phyloP scores from a whole-genome alignment of 495 filamentous ascomycete species.

The Aspergillus ostianus region DNA sequence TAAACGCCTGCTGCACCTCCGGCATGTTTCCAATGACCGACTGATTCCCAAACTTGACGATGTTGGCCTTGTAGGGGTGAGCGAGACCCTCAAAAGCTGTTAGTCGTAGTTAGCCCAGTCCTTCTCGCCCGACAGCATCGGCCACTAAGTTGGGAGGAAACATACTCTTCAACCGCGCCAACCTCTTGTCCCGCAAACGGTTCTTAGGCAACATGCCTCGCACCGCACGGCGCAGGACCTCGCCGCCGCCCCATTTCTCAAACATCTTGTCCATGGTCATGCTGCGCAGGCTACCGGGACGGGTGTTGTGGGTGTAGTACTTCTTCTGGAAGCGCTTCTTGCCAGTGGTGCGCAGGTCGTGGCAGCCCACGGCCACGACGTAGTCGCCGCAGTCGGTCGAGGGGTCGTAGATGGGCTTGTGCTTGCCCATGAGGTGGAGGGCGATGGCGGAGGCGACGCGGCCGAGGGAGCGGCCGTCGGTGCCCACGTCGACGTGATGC shows the following conservation, averaged over 20 bases:
- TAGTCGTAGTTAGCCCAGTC: slow-evolving; percentile 3
- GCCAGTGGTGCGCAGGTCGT: slow-evolving; percentile 81
- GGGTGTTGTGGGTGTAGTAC: slow-evolving; percentile 91
- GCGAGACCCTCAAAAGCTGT: slow-evolving; percentile 83
- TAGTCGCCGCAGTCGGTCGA: slow-evolving; percentile 98
- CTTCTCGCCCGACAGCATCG: too few relatives aligned
- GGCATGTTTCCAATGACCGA: slow-evolving; percentile 39
- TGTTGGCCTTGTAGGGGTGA: slow-evolving; percentile 89
- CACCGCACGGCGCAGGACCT: slow-evolving; percentile 89
- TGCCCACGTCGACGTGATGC: slow-evolving; percentile 81
- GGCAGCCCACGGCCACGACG: slow-evolving; percentile 88
- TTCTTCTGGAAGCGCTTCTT: slow-evolving; percentile 90
- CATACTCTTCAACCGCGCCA: slow-evolving; percentile 88
- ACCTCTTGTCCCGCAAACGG: slow-evolving; percentile 74
- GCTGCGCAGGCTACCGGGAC: slow-evolving; percentile 79
- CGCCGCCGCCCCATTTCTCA: slow-evolving; percentile 88
- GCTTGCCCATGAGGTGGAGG: slow-evolving; percentile 92
- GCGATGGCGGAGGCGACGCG: slow-evolving; percentile 91
- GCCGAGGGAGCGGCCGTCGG: slow-evolving; percentile 59
- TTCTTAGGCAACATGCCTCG: slow-evolving; percentile 99
- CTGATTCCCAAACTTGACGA: slow-evolving; percentile 66
- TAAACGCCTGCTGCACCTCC: slow-evolving; percentile 47
- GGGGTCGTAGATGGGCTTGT: slow-evolving; percentile 97
- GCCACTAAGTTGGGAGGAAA: too few relatives aligned
- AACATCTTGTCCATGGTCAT: slow-evolving; percentile 96